A percentile compares a stretch with the other conserved stretches of the same genome.
Evolutionary conservation across 2,329 filamentous ascomycete species (phyloP).

Genomic region (Cladophialophora chaetospira): DNA sequence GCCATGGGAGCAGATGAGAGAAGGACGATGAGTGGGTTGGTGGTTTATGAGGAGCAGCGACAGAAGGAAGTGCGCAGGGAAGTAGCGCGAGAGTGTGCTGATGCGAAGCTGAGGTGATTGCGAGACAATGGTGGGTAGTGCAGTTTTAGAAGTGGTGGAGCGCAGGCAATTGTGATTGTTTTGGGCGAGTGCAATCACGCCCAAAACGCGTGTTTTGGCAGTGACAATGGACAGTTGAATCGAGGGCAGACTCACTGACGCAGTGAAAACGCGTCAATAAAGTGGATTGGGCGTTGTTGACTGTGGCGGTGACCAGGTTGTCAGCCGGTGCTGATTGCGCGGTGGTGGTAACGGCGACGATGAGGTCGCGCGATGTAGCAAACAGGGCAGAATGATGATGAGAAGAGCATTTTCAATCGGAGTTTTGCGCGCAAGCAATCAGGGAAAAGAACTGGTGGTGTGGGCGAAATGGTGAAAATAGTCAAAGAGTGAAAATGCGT

Average conservation of each 20-base stretch:
- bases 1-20: not conserved
- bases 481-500: conserved; percentile 23
- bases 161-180: conserved; percentile 16
- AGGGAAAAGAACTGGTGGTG: conserved; percentile 17
- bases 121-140: conserved; percentile 6
- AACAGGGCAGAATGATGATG: conserved; percentile 24
- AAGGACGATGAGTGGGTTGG: not conserved
- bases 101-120: not conserved
- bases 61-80: not conserved
- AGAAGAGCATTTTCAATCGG: conserved; percentile 30
- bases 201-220: conserved; percentile 26
- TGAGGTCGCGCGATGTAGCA: conserved; percentile 27
- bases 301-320: conserved; percentile 39
- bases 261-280: conserved; percentile 26
- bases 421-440: conserved; percentile 27
- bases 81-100: not conserved
- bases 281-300: conserved; percentile 7
- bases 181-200: conserved; percentile 16
- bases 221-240: not conserved
- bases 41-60: not conserved
- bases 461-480: conserved; percentile 22
- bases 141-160: not conserved
- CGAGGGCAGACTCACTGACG: conserved; percentile 16
- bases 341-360: conserved; percentile 29
- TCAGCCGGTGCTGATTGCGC: conserved; percentile 38